phyloP scores from a whole-genome alignment of 1,139 yeast species.

The Scheffersomyces illinoinensis region DNA sequence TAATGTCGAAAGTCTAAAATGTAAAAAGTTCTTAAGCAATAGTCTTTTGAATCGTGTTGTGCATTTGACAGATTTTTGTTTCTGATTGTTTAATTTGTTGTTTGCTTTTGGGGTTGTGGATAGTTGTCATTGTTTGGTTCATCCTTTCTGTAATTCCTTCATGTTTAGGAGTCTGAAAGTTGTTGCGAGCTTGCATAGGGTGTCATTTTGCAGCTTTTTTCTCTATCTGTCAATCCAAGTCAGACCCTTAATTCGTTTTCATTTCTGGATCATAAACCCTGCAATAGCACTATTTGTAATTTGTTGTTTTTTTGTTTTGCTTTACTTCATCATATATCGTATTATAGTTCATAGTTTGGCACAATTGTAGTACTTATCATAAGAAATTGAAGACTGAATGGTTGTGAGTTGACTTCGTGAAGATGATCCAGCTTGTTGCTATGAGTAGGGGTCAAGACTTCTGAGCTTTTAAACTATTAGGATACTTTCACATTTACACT shows the following conservation, averaged over 20 bases:
- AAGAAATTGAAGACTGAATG: neutral
- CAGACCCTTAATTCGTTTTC: neutral
- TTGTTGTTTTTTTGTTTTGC: neutral
- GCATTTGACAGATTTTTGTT: neutral
- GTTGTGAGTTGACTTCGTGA: too few relatives aligned
- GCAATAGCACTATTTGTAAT: neutral
- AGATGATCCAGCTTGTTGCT: too few relatives aligned
- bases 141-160: neutral
- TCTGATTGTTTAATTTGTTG: neutral
- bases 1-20: neutral
- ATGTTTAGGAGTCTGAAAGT: neutral
- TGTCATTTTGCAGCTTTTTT: neutral
- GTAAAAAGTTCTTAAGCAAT: neutral
- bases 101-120: neutral
- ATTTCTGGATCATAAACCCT: neutral
- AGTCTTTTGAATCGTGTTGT: neutral
- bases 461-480: too few relatives aligned
- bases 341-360: neutral
- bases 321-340: neutral
- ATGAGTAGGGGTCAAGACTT: too few relatives aligned
- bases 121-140: neutral
- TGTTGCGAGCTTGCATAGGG: neutral
- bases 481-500: too few relatives aligned
- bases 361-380: neutral
- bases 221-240: neutral